Evolutionary conservation across 768 basidiomycete species (phyloP).

Genomic region (Rhizopogon vulgaris): DNA sequence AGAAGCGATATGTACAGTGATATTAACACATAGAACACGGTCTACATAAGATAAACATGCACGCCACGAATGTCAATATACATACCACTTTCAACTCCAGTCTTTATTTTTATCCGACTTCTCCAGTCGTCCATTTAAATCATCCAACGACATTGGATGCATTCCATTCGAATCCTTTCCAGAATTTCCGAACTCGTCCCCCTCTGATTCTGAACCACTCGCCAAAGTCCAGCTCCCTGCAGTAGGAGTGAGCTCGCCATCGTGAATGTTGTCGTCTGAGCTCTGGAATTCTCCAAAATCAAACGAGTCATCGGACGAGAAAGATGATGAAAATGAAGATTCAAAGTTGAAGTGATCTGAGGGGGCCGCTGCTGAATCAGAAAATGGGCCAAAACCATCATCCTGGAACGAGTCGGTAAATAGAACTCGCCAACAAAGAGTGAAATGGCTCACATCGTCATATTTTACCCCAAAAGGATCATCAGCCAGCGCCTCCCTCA

Average conservation of each 20-base stretch:
- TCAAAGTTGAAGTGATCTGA: conserved; percentile 50
- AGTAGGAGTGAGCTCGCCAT: conserved; percentile 54
- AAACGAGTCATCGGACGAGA: conserved; percentile 66
- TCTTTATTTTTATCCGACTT: conserved; percentile 1
- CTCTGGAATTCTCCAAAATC: conserved; percentile 78
- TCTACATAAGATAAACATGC: neutral
- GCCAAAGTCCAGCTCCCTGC: conserved; percentile 67
- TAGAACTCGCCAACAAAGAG: neutral
- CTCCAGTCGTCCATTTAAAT: conserved; percentile 18
- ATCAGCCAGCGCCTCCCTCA: conserved; percentile 32
- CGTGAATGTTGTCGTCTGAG: conserved; percentile 25
- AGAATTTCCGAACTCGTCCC: conserved; percentile 21
- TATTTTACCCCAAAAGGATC: conserved; percentile 44
- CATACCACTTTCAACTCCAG: conserved; percentile 7
- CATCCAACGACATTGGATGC: conserved; percentile 23
- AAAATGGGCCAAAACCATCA: conserved; percentile 78
- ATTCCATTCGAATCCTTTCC: conserved; percentile 10
- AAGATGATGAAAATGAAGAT: conserved; percentile 43
- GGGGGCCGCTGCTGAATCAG: conserved; percentile 49
- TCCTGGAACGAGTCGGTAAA: conserved; percentile 26
- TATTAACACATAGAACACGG: neutral
- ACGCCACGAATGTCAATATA: neutral
- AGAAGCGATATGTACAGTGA: neutral
- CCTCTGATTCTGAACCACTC: conserved; percentile 30
- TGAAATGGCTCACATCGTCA: conserved; percentile 43